A percentile compares a stretch with the other conserved stretches of the same genome.
phyloP scores from a whole-genome alignment of 2,329 filamentous ascomycete species.

The Verticillium longisporum region DNA sequence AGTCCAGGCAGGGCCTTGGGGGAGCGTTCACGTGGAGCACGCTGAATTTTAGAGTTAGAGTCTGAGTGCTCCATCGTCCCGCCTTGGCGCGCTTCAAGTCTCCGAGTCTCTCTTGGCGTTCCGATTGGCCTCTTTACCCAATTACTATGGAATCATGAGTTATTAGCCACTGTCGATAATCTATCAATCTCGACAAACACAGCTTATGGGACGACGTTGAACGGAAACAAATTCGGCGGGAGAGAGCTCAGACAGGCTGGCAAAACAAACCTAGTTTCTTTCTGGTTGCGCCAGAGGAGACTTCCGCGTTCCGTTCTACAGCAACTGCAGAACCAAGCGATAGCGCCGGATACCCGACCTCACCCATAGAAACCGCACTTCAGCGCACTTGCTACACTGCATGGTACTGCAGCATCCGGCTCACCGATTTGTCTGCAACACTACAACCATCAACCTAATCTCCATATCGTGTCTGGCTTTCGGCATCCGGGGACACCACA shows the following conservation, averaged over 20 bases:
- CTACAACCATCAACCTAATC: not conserved
- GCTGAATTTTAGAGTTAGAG: not conserved
- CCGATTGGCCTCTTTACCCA: not conserved
- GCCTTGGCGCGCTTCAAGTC: conserved; percentile 3
- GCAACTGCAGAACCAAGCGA: not conserved
- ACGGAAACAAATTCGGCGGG: not conserved
- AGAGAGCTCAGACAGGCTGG: not conserved
- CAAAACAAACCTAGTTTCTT: not conserved
- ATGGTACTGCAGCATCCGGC: not conserved
- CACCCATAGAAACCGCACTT: not conserved
- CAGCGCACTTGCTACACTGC: not conserved
- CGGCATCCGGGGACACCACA: not conserved
- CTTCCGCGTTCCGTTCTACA: not conserved
- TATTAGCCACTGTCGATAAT: not conserved
- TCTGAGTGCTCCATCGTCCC: not conserved
- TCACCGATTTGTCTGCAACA: not conserved
- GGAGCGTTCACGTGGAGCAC: not conserved
- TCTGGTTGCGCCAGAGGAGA: not conserved
- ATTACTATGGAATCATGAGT: not conserved
- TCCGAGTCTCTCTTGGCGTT: not conserved
- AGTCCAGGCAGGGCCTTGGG: not conserved
- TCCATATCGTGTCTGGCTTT: not conserved
- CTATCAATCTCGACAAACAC: not conserved
- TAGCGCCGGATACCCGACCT: not conserved
- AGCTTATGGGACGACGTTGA: not conserved